These are phyloP conservation scores for Xylaria sp. DNA, from an alignment of 2,329 filamentous ascomycete genomes.

Conservation along the genomic window DNA sequence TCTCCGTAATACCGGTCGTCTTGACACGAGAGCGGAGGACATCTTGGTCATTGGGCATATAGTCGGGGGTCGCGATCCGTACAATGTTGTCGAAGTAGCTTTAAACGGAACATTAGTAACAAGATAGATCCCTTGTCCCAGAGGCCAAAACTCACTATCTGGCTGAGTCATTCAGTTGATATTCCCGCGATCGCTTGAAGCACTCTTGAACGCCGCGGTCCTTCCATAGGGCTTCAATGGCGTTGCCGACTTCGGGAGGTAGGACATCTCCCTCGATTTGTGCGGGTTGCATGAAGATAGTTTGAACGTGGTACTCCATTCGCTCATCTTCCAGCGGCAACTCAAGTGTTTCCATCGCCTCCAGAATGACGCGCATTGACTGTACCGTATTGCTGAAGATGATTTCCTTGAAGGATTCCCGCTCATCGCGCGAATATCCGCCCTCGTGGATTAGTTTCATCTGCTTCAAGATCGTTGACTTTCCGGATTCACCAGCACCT, in stretches of 20 bases:
- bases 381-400: slow-evolving; percentile 78
- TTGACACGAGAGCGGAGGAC: slow-evolving; percentile 96
- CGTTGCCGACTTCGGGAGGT: slow-evolving; percentile 92
- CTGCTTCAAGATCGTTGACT: slow-evolving; percentile 94
- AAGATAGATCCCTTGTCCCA: not conserved
- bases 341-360: slow-evolving; percentile 76
- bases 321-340: slow-evolving; percentile 90
- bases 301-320: slow-evolving; percentile 97
- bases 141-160: slow-evolving; percentile 79
- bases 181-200: slow-evolving; percentile 95
- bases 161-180: slow-evolving; percentile 95
- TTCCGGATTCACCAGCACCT: slow-evolving; percentile 98
- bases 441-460: slow-evolving; percentile 99
- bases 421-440: slow-evolving; percentile 92
- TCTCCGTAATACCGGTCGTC: slow-evolving; percentile 97
- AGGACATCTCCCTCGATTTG: slow-evolving; percentile 96
- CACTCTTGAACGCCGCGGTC: slow-evolving; percentile 93
- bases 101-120: slow-evolving; percentile 48
- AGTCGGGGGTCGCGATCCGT: slow-evolving; percentile 89
- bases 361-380: slow-evolving; percentile 75
- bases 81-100: slow-evolving; percentile 95
- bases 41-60: slow-evolving; percentile 95
- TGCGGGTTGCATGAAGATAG: slow-evolving; percentile 97
- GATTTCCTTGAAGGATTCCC: slow-evolving; percentile 76
- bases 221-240: slow-evolving; percentile 93